These are phyloP conservation scores for Metschnikowia koreensis DNA, from an alignment of 805 yeast species.

Conservation along the genomic window DNA sequence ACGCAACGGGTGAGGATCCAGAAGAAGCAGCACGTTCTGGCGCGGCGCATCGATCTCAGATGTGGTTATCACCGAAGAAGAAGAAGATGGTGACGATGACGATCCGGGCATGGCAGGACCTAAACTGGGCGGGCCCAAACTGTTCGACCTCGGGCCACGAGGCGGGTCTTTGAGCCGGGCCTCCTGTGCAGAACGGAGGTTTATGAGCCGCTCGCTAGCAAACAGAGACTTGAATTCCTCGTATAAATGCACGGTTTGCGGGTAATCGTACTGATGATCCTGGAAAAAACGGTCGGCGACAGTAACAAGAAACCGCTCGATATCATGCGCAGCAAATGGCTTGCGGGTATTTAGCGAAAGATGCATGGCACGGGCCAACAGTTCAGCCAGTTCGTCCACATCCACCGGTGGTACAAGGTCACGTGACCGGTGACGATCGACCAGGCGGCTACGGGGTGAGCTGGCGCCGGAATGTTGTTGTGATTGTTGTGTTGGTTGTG, in stretches of 20 bases:
- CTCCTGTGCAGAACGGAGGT: constrained; percentile 15
- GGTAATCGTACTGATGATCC: constrained; percentile 41
- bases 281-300: constrained; percentile 43
- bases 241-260: constrained; percentile 42
- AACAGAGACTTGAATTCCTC: constrained; percentile 44
- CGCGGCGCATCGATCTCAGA: no score
- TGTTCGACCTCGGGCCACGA: background rate
- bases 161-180: background rate
- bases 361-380: constrained; percentile 8
- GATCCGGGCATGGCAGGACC: no score
- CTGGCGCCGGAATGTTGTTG: no score
- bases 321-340: constrained; percentile 23
- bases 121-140: no score
- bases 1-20: background rate
- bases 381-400: constrained; percentile 4
- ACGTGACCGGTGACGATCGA: background rate
- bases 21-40: background rate
- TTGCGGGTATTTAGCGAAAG: constrained; percentile 4
- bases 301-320: constrained; percentile 40
- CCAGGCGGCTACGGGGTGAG: background rate
- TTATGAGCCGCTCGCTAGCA: constrained; percentile 40
- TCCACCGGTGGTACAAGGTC: background rate
- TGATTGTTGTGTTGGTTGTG: background rate
- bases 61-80: no score
- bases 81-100: no score